Evolutionary conservation across 805 yeast species (phyloP).

Genomic region (Candida patagonica): DNA sequence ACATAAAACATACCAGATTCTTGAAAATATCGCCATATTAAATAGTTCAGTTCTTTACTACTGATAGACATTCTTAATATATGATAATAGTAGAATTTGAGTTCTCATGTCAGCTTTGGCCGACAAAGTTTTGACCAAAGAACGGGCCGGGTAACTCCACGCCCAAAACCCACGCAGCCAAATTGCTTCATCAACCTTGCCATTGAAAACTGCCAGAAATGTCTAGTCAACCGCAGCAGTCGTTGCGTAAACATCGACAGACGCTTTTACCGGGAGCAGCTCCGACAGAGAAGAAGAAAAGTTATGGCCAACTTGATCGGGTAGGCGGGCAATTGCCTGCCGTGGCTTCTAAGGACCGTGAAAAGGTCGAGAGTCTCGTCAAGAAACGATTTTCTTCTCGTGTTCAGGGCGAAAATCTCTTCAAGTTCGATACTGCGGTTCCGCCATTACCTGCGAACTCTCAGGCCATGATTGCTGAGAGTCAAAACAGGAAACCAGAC

Average conservation of each 20-base stretch:
- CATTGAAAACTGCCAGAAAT: not conserved
- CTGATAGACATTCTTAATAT: constrained; percentile 74
- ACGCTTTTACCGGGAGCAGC: constrained; percentile 15
- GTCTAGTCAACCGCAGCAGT: constrained; percentile 14
- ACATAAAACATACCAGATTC: constrained; percentile 49
- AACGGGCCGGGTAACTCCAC: no score
- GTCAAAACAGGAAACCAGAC: not conserved
- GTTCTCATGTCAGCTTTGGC: no score
- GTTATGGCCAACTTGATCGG: constrained; percentile 10
- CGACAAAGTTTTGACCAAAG: no score
- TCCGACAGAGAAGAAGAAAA: constrained; percentile 5
- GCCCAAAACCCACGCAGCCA: no score
- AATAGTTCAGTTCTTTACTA: constrained; percentile 76
- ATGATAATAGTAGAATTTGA: no score
- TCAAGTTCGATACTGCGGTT: constrained; percentile 67
- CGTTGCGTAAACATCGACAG: constrained; percentile 22
- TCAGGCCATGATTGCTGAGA: constrained; percentile 39
- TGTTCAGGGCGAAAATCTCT: constrained; percentile 38
- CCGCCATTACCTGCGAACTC: constrained; percentile 79
- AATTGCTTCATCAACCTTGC: no score
- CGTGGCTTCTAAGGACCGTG: constrained; percentile 20
- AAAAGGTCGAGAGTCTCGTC: constrained; percentile 21
- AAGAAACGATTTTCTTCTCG: constrained; percentile 22
- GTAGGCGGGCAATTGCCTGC: constrained; percentile 13
- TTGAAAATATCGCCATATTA: constrained; percentile 87